Percentiles rank a stretch among this genome's conserved stretches.
Conservation (phyloP, 2,329 filamentous ascomycete species). For the Septoria petroselini region DNA sequence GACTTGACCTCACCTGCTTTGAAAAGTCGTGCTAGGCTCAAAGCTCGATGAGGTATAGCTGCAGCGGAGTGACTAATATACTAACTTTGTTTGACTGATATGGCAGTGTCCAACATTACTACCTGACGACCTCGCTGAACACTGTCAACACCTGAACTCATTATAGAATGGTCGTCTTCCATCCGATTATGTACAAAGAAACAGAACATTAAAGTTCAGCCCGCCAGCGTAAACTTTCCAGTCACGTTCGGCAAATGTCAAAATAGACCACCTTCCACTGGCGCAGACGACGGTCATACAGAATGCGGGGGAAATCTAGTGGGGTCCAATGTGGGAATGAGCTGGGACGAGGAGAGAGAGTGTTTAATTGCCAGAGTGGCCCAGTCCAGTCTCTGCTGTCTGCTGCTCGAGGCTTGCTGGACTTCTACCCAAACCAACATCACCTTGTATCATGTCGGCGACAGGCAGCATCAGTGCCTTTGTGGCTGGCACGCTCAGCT, state of each 20-base stretch:
- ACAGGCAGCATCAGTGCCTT: conserved; percentile 5
- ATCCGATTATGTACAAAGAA: background rate
- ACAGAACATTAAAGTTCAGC: conserved; percentile 1
- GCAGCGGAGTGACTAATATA: no score
- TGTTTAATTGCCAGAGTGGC: background rate
- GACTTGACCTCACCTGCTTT: no score
- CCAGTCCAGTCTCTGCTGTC: background rate
- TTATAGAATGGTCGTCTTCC: background rate
- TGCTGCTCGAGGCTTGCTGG: background rate
- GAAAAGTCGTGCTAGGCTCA: no score
- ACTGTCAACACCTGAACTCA: no score
- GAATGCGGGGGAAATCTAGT: conserved; percentile 11
- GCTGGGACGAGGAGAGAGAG: conserved; percentile 4
- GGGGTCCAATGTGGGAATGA: conserved; percentile 3
- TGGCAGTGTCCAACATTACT: no score
- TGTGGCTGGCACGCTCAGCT: conserved; percentile 20
- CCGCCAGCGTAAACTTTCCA: conserved; percentile 15
- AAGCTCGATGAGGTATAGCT: no score
- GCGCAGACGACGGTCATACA: conserved; percentile 9
- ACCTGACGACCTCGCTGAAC: no score
- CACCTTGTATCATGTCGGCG: conserved; percentile 2
- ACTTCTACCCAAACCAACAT: background rate
- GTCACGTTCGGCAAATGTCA: conserved; percentile 15
- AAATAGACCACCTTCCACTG: conserved; percentile 4
- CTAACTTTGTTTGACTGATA: no score